Base-by-base conservation (phyloP, 345 rosid species). In the Rubroshorea leprosula region DNA sequence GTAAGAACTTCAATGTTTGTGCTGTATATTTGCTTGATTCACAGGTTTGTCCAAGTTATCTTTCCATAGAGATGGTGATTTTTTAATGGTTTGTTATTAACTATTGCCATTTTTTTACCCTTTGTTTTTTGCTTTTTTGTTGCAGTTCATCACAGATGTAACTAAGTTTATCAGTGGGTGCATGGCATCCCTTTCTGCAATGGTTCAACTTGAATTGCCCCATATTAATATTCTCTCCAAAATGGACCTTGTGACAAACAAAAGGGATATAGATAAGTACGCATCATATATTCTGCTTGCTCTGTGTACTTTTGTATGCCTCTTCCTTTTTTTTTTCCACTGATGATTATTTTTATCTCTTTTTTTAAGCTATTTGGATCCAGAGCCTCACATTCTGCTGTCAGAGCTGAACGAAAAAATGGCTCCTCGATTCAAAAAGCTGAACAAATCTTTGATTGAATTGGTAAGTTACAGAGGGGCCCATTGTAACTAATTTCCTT, bases 101-200 rank as follows among this genome's bases (percentile, higher is more conserved):
- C 27, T 3, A 52, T 23, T 63, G 12, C 23, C 67, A 48, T 61
- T 16, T 60, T 41, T 39, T 31, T 63, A 44, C 20, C 58, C 25
- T 54, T 35, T 12, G 14, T 10, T 10, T 47, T 24, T 58, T 67
- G n/a, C n/a, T 58, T 60, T 13, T 54, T 23, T 68, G 65, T 65
- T 29, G 47, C 83, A 92, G 99, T 92, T 92, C 69, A 72, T 89
- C 46, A 81, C 89, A 4, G 96, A 92, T 71, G 94, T 84, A 49
- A 86, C 97, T 23, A 92, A 92, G 78, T 92, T 84, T 67, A 81
- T 89, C 35, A 89, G 97, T 61, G 98, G 97, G 44, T 92, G 98
- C 68, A 84, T 86, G 97, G 87, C 91, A 35, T 92, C 98, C 58
- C 97, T 89, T 54, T 83, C 97, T 58, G 97, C 97, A 46, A 92